These are phyloP conservation scores for Venturia carpophila DNA, from an alignment of 2,329 filamentous ascomycete species.

Conservation along the genomic window DNA sequence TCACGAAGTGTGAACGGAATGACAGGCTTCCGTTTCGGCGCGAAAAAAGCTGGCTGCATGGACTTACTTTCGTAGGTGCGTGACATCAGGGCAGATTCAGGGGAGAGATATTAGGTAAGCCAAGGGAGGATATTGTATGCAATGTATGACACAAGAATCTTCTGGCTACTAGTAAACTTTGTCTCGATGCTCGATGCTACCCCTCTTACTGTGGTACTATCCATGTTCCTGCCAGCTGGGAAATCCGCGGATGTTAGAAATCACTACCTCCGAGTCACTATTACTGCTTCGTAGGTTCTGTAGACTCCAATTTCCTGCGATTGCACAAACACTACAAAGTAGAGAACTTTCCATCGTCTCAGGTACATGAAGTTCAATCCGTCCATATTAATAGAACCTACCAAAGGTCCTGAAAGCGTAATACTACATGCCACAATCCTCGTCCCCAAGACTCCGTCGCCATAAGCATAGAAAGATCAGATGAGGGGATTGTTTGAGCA, in stretches of 20 bases:
- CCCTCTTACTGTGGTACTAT: no score
- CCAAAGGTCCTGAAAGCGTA: neutral
- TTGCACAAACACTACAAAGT: no score
- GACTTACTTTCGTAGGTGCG: no score
- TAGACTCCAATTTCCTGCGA: neutral
- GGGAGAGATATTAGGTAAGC: neutral
- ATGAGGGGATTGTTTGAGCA: neutral
- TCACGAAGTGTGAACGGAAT: constrained; percentile 20
- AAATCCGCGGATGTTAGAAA: no score
- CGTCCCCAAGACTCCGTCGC: neutral
- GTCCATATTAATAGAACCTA: neutral
- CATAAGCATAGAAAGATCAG: neutral
- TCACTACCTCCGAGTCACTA: no score
- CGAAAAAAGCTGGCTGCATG: no score
- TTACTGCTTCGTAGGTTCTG: neutral
- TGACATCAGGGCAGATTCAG: neutral
- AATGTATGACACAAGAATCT: no score
- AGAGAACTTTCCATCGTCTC: no score
- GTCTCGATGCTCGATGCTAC: no score
- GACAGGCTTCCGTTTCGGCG: constrained; percentile 2
- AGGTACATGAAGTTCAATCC: no score
- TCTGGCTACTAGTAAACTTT: no score
- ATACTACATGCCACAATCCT: neutral
- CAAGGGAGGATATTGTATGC: neutral
- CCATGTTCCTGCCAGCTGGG: no score